A percentile compares a stretch with the other conserved stretches of the same genome.
Evolutionary conservation across 345 rosid species (phyloP).

Genomic region (Pseudoturritis turrita): DNA sequence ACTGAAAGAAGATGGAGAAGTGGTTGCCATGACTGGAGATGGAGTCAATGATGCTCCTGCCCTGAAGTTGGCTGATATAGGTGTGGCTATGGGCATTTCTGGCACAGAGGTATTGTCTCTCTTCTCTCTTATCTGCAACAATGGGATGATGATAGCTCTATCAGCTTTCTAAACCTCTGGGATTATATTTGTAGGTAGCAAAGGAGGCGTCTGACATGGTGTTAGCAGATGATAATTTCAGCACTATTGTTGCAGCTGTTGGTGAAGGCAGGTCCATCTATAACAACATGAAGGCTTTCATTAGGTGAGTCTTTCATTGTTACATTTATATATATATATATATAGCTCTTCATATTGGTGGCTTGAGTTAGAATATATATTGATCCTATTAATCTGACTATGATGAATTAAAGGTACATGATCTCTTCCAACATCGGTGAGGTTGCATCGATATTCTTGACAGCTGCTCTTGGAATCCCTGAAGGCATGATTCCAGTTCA

Average conservation of each 20-base stretch:
- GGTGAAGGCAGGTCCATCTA: constrained; percentile 98
- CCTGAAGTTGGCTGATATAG: constrained; percentile 93
- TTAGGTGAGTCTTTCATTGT: constrained; percentile 47
- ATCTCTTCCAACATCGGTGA: constrained; percentile 98
- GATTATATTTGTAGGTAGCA: constrained; percentile 58
- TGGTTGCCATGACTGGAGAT: constrained; percentile 99
- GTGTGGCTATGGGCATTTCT: constrained; percentile 95
- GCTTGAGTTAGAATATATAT: not conserved
- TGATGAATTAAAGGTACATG: constrained; percentile 74
- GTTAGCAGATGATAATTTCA: constrained; percentile 94
- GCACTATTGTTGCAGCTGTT: constrained; percentile 94
- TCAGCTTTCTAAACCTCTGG: not conserved
- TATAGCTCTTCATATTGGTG: not conserved
- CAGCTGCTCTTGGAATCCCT: constrained; percentile 97
- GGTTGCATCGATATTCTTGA: constrained; percentile 92
- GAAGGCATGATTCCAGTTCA: constrained; percentile 99
- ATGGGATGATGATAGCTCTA: not conserved
- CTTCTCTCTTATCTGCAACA: not conserved
- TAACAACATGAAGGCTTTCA: constrained; percentile 96
- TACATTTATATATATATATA: not conserved
- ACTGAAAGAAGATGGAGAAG: constrained; percentile 98
- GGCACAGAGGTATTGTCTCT: constrained; percentile 81
- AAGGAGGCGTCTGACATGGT: constrained; percentile 99
- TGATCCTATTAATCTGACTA: not conserved
- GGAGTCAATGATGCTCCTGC: constrained; percentile 99